Percentiles rank a stretch among this genome's conserved stretches.
Conservation (phyloP, 2,329 filamentous ascomycete genomes). For the Clonostachys byssicola region DNA sequence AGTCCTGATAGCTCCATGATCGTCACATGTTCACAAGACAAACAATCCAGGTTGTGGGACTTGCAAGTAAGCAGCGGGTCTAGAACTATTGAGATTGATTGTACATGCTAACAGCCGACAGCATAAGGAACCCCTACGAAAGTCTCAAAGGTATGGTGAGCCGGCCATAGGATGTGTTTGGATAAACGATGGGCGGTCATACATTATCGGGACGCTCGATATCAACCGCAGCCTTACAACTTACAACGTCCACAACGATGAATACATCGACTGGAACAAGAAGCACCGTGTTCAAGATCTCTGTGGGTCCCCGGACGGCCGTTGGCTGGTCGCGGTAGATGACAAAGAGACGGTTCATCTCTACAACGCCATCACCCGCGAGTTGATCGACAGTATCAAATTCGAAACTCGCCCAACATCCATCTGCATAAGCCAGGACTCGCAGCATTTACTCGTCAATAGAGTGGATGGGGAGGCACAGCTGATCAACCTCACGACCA, state of each 20-base stretch:
- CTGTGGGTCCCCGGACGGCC: conserved; percentile 76
- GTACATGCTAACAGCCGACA: conserved; percentile 24
- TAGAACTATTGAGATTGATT: not conserved
- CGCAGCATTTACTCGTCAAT: conserved; percentile 77
- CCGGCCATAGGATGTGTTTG: conserved; percentile 89
- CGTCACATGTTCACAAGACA: conserved; percentile 77
- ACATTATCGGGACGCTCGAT: conserved; percentile 77
- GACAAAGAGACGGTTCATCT: conserved; percentile 68
- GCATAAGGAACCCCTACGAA: conserved; percentile 60
- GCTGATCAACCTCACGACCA: conserved; percentile 72
- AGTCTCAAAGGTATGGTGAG: conserved; percentile 69
- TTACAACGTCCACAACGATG: conserved; percentile 57
- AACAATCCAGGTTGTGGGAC: conserved; percentile 73
- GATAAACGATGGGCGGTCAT: conserved; percentile 71
- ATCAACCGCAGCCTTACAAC: conserved; percentile 62
- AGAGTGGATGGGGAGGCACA: conserved; percentile 73
- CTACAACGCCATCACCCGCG: conserved; percentile 73
- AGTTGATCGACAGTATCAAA: conserved; percentile 71
- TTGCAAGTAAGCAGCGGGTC: conserved; percentile 45
- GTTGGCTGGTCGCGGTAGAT: conserved; percentile 75
- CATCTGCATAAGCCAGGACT: conserved; percentile 77
- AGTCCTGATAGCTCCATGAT: conserved; percentile 87
- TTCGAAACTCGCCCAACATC: conserved; percentile 67
- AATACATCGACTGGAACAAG: conserved; percentile 61
- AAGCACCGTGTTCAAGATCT: conserved; percentile 79